Conservation (phyloP, 805 yeast genomes). For the Yarrowia yakushimensis region DNA sequence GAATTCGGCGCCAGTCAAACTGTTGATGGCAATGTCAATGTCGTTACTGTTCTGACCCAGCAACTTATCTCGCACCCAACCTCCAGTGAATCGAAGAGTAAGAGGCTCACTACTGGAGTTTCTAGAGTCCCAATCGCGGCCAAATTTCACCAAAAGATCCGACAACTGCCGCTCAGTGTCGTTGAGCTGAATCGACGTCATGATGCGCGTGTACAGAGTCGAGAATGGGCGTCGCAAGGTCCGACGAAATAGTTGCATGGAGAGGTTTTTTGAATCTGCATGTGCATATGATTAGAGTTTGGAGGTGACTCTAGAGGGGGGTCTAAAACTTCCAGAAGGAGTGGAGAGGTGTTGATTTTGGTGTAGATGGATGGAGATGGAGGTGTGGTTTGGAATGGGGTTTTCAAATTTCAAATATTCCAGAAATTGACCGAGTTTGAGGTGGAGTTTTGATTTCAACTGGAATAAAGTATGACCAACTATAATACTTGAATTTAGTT, state of each 20-base stretch:
- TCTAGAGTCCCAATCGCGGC: conserved; percentile 31
- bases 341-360: too few species aligned
- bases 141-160: conserved; percentile 36
- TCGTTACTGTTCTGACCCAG: conserved; percentile 79
- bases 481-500: too few species aligned
- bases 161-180: conserved; percentile 36
- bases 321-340: too few species aligned
- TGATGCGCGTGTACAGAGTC: not conserved
- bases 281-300: not conserved
- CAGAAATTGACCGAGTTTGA: too few species aligned
- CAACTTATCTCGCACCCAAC: conserved; percentile 96
- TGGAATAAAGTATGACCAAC: too few species aligned
- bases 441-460: too few species aligned
- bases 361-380: too few species aligned
- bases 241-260: not conserved
- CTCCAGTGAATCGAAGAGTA: conserved; percentile 79
- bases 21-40: conserved; percentile 86
- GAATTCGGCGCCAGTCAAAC: conserved; percentile 79
- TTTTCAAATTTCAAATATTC: too few species aligned
- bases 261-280: not conserved
- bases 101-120: conserved; percentile 35
- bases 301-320: not conserved
- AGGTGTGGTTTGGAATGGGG: too few species aligned
- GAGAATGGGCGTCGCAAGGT: not conserved
- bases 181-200: conserved; percentile 33